Evolutionary conservation across 2,329 filamentous ascomycete genomes (phyloP).

Genomic region (Hypoxylon sp.): DNA sequence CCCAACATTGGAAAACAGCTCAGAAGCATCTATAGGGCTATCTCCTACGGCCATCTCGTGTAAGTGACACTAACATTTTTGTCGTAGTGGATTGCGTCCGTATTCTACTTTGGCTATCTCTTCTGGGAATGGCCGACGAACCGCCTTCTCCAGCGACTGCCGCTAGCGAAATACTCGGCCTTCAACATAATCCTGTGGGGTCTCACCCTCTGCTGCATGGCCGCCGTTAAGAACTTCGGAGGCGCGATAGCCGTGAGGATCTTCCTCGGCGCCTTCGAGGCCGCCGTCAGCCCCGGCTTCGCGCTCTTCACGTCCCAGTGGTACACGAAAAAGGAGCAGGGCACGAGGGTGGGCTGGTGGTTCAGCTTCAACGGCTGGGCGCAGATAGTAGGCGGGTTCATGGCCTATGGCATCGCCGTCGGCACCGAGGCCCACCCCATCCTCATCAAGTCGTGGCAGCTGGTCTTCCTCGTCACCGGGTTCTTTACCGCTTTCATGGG

Average conservation of each 20-base stretch:
- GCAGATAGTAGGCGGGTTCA: conserved; percentile 51
- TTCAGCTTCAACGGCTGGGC: conserved; percentile 48
- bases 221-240: conserved; percentile 49
- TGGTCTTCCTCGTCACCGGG: conserved; percentile 63
- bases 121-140: conserved; percentile 73
- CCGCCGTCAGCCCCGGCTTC: conserved; percentile 45
- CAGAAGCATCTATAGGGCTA: background rate
- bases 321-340: conserved; percentile 45
- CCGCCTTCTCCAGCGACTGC: conserved; percentile 68
- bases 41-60: background rate
- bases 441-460: conserved; percentile 70
- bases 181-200: conserved; percentile 72
- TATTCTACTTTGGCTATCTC: conserved; percentile 59
- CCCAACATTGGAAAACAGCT: too few relatives aligned
- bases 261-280: conserved; percentile 53
- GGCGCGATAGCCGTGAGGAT: conserved; percentile 52
- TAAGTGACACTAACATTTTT: conserved; percentile 16
- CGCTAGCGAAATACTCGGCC: conserved; percentile 71
- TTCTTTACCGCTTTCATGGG: conserved; percentile 60
- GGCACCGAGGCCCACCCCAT: conserved; percentile 53
- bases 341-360: conserved; percentile 43
- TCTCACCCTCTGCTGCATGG: conserved; percentile 41
- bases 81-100: conserved; percentile 55
- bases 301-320: conserved; percentile 47
- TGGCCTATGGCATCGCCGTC: conserved; percentile 55